These are phyloP conservation scores for Tricholoma terreum DNA, from an alignment of 768 basidiomycete genomes.

Conservation along the genomic window DNA sequence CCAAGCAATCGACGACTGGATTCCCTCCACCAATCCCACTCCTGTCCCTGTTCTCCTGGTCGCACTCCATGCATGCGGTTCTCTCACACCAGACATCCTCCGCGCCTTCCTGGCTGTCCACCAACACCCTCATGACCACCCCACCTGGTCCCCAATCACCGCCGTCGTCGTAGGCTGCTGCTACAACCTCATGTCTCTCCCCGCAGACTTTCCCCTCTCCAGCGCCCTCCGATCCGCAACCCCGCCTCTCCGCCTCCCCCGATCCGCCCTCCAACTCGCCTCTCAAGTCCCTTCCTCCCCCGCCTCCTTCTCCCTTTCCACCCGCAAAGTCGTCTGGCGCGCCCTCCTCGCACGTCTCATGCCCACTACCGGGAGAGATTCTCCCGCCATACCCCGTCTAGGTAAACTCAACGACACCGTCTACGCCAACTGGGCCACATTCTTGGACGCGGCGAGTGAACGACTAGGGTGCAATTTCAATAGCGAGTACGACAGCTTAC, in stretches of 20 bases:
- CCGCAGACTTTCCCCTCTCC: slow-evolving; percentile 55
- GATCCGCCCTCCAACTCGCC: no score
- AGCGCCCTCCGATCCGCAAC: no score
- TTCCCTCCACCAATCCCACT: slow-evolving; percentile 28
- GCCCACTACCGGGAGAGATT: slow-evolving; percentile 42
- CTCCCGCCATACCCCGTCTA: slow-evolving; percentile 36
- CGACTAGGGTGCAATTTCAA: not conserved
- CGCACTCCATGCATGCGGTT: slow-evolving; percentile 75
- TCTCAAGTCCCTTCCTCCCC: no score
- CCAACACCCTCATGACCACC: not conserved
- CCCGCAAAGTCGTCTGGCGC: slow-evolving; percentile 71
- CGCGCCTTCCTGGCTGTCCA: slow-evolving; percentile 40
- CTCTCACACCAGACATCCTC: slow-evolving; percentile 64
- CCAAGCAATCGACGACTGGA: slow-evolving; percentile 50
- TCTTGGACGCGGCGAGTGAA: slow-evolving; percentile 30
- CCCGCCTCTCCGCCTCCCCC: no score
- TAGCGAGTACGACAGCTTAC: slow-evolving; percentile 12
- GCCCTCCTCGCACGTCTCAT: no score
- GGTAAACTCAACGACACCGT: slow-evolving; percentile 51
- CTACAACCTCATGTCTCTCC: slow-evolving; percentile 58
- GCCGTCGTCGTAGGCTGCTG: no score
- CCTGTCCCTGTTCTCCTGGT: slow-evolving; percentile 62
- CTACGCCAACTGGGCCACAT: slow-evolving; percentile 49
- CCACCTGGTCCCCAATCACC: slow-evolving; percentile 53
- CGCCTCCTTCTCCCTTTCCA: slow-evolving; percentile 44